These are phyloP conservation scores for Plasmodium relictum DNA, from an alignment of 169 alveolate genomes.

Conservation along the genomic window DNA sequence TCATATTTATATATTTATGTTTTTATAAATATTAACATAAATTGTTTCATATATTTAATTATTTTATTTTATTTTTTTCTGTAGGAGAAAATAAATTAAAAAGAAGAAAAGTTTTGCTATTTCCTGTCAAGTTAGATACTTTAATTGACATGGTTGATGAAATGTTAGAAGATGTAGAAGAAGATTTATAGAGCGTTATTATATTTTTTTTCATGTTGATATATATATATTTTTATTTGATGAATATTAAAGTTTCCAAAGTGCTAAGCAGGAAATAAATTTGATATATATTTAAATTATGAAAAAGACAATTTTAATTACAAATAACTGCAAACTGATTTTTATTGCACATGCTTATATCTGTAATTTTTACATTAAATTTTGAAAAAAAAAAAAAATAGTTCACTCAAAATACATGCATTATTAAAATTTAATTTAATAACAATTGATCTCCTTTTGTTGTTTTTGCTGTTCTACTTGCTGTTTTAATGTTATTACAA, in stretches of 20 bases:
- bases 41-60: background rate
- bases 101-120: conserved; percentile 33
- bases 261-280: no score
- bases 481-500: background rate
- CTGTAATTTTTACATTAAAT: background rate
- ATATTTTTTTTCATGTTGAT: conserved; percentile 4
- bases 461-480: background rate
- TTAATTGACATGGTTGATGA: conserved; percentile 62
- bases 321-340: no score
- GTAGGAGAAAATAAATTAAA: conserved; percentile 49
- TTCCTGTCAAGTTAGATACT: conserved; percentile 62
- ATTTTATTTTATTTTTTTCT: background rate
- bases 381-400: background rate
- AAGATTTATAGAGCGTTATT: conserved; percentile 11
- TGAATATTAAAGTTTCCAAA: background rate
- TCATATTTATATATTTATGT: background rate
- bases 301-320: no score
- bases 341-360: background rate
- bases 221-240: conserved; percentile 1
- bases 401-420: conserved; percentile 16
- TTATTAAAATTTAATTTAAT: background rate
- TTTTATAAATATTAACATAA: background rate
- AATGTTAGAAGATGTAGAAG: conserved; percentile 14
- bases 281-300: no score
- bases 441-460: background rate